phyloP scores from a whole-genome alignment of 176 grass and related monocot species.

The Aegilops sharonensis region DNA sequence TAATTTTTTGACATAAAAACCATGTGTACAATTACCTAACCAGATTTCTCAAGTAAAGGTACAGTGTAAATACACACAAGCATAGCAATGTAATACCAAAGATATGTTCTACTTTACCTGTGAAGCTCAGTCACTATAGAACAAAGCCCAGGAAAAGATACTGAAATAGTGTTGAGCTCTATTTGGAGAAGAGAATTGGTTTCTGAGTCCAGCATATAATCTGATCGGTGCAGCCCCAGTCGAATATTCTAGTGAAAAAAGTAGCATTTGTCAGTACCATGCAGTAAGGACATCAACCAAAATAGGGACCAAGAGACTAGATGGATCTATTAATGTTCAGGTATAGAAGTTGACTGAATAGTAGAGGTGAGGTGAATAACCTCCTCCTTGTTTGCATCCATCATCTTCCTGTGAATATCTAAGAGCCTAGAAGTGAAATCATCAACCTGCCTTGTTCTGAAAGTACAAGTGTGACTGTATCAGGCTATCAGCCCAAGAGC shows the following conservation, averaged over 20 bases:
- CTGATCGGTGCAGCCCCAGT: conserved; percentile 87
- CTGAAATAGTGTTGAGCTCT: conserved; percentile 94
- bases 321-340: conserved; percentile 3
- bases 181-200: conserved; percentile 92
- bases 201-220: conserved; percentile 95
- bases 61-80: neutral
- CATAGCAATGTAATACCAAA: conserved; percentile 13
- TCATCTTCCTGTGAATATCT: conserved; percentile 88
- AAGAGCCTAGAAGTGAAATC: conserved; percentile 85
- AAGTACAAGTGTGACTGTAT: conserved; percentile 23
- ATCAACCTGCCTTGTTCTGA: conserved; percentile 83
- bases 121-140: conserved; percentile 78
- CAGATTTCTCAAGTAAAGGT: neutral
- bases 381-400: conserved; percentile 80
- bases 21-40: neutral
- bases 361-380: conserved; percentile 31
- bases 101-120: conserved; percentile 48
- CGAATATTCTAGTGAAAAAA: conserved; percentile 70
- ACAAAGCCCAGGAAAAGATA: conserved; percentile 89
- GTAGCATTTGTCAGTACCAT: conserved; percentile 5
- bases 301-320: neutral
- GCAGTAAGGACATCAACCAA: neutral
- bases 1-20: neutral
- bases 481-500: neutral
- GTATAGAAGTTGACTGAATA: neutral